Evolutionary conservation across 2,329 filamentous ascomycete genomes (phyloP), one percentile per base, ranked within the genome.

Genomic region (Talaromyces sp.): DNA sequence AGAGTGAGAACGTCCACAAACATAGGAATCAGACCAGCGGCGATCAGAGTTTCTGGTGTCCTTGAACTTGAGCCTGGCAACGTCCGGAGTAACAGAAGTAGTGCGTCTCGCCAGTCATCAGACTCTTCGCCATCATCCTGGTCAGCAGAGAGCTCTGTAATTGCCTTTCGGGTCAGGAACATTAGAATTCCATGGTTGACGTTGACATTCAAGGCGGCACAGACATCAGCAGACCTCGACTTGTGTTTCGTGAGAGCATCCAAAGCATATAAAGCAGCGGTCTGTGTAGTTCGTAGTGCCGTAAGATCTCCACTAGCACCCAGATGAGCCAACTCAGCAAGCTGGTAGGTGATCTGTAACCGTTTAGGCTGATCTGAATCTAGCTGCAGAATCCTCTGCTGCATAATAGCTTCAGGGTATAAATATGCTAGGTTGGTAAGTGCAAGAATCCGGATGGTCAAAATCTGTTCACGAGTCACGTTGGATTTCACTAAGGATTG

Each of bases 141-240:
- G 64, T 89, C 86, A 59, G 81, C 81, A 65, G 85, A 88, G 80
- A 99, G 89, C 68, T 93, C 91, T 19, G 90, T 89, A 65, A 98
- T 91, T 10, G 93, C 91, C 77, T 96, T 97, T 64, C 94, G 88
- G 59, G 97, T 90, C 70, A 97, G 86, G 73, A 97, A 98, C 70
- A 98, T 90, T 53, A 99, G 84, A 34, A 98, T 90, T 15, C 95
- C 96, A 72, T 99, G 96, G 72, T 96, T 98, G 43, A 98, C 94
- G 71, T 94, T 97, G 63, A 96, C 92, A 72, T 93, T 96, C 49
- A 99, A 82, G n/a, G 95, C 93, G 49, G 92, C 89, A 68, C 93
- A 89, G 27, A 99, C 90, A 75, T 99, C 95, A 38, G 88, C 82
- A 34, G 89, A 86, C 73, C 92, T 93, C 65, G 85, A 81, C 71